Percentiles rank a stretch among this genome's conserved stretches.
These are phyloP conservation scores for Phtheirospermum japonicum DNA, from an alignment of 257 asterid genomes.

Conservation along the genomic window DNA sequence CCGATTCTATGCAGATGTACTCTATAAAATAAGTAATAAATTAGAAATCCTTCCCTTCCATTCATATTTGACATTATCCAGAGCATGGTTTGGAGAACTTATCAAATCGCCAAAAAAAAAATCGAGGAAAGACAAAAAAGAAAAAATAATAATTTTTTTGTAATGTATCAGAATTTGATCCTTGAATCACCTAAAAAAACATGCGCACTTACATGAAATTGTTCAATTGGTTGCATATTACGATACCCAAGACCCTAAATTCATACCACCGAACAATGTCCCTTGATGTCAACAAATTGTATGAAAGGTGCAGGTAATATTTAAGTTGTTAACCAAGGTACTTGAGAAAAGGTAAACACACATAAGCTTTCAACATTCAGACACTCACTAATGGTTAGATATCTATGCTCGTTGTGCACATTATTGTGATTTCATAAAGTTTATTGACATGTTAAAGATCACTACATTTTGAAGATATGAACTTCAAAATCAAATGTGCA, in stretches of 20 bases:
- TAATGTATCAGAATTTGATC: slow-evolving; percentile 8
- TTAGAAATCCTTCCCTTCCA: not conserved
- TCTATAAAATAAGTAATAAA: not conserved
- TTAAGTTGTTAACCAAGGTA: too few relatives aligned
- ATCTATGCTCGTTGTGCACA: too few relatives aligned
- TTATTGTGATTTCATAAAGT: too few relatives aligned
- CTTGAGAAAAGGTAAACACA: too few relatives aligned
- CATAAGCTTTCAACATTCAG: too few relatives aligned
- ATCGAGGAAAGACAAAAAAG: not conserved
- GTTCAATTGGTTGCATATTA: not conserved
- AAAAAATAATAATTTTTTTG: too few relatives aligned
- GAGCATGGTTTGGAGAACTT: slow-evolving; percentile 1
- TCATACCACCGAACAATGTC: not conserved
- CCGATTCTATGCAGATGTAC: slow-evolving; percentile 10
- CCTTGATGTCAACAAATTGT: too few relatives aligned
- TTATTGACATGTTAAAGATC: not conserved
- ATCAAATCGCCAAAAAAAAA: not conserved
- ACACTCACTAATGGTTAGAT: too few relatives aligned
- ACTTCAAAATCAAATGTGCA: not conserved
- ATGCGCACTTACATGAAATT: not conserved
- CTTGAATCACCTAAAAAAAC: not conserved
- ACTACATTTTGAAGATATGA: slow-evolving; percentile 7
- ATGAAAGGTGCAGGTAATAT: too few relatives aligned
- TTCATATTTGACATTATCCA: slow-evolving; percentile 1
- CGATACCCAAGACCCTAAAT: not conserved